Percentiles rank a stretch among this genome's conserved stretches.
Conservation (phyloP, 495 filamentous ascomycete genomes). For the Tuber aestivum region DNA sequence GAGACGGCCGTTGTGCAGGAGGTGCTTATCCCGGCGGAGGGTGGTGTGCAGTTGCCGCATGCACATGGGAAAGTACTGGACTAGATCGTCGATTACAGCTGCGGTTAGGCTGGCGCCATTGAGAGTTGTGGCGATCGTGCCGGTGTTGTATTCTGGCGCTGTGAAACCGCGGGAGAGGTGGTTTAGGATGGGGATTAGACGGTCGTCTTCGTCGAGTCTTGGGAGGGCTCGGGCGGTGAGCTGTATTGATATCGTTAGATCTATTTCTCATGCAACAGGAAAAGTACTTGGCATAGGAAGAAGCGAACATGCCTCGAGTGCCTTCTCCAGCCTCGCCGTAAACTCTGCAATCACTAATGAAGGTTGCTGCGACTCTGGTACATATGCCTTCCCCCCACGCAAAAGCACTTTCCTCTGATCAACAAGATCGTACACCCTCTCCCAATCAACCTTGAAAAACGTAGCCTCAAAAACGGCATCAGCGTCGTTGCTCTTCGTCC, state of each 20-base stretch:
- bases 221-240: conserved; percentile 83
- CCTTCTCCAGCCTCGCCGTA: conserved; percentile 64
- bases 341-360: conserved; percentile 88
- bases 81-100: conserved; percentile 71
- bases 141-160: conserved; percentile 76
- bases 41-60: conserved; percentile 85
- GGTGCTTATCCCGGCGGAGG: conserved; percentile 73
- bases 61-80: conserved; percentile 84
- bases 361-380: conserved; percentile 76
- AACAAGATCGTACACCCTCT: conserved; percentile 81
- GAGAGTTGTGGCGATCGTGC: conserved; percentile 49
- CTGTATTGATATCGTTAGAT: conserved; percentile 46
- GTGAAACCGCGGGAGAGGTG: conserved; percentile 90
- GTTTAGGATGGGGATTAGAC: conserved; percentile 83
- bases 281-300: neutral
- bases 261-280: neutral
- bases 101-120: conserved; percentile 70
- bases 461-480: conserved; percentile 56
- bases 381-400: conserved; percentile 79
- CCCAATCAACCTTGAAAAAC: conserved; percentile 96
- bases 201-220: conserved; percentile 91
- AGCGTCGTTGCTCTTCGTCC: conserved; percentile 42
- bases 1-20: conserved; percentile 89
- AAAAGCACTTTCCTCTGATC: conserved; percentile 71
- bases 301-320: conserved; percentile 61